A percentile compares a stretch with the other conserved stretches of the same genome.
Conservation (phyloP, 2,329 filamentous ascomycete genomes). For the Ophiosphaerella herpotricha region DNA sequence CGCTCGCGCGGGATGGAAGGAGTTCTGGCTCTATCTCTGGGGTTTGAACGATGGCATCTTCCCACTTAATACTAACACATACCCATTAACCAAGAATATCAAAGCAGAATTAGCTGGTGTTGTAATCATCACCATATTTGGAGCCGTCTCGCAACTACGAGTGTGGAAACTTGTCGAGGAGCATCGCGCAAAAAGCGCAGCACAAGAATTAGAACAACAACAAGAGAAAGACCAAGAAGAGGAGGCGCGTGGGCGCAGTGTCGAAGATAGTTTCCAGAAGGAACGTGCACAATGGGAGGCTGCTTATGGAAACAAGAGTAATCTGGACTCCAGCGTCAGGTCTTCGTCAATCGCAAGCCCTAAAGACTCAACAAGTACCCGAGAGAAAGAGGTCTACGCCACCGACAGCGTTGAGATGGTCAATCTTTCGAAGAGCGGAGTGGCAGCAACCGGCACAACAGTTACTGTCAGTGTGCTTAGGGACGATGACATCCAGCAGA, state of each 20-base stretch:
- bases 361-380: conserved; percentile 41
- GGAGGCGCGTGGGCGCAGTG: conserved; percentile 68
- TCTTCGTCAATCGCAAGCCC: conserved; percentile 44
- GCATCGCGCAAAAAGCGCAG: conserved; percentile 53
- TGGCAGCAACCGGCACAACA: conserved; percentile 46
- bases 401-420: conserved; percentile 61
- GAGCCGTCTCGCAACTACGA: conserved; percentile 81
- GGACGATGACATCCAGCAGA: conserved; percentile 52
- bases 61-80: conserved; percentile 74
- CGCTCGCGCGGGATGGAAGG: conserved; percentile 85
- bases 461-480: conserved; percentile 60
- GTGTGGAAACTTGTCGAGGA: conserved; percentile 79
- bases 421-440: conserved; percentile 54
- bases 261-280: conserved; percentile 65
- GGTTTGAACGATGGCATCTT: conserved; percentile 77
- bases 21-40: conserved; percentile 97
- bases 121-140: conserved; percentile 73
- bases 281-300: conserved; percentile 77
- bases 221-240: conserved; percentile 69
- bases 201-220: conserved; percentile 55
- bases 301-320: conserved; percentile 68
- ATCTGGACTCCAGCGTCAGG: conserved; percentile 57
- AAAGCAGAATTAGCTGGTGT: conserved; percentile 81
- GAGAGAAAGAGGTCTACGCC: conserved; percentile 45
- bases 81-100: conserved; percentile 85